A percentile compares a stretch with the other conserved stretches of the same genome.
phyloP scores from a whole-genome alignment of 176 grass and related monocot genomes.

The Oryza officinalis region DNA sequence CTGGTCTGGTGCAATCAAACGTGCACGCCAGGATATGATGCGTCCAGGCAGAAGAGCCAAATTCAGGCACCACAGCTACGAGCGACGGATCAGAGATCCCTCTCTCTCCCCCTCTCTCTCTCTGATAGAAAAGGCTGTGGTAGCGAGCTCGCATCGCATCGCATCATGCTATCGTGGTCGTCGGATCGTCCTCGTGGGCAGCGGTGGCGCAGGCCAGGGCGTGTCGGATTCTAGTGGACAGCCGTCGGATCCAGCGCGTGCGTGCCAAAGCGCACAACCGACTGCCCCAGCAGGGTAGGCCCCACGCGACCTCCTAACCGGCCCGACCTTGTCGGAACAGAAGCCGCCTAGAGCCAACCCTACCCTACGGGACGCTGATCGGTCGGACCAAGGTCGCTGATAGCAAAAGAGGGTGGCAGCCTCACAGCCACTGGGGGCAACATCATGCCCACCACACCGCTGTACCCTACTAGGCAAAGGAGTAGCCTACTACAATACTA shows the following conservation, averaged over 20 bases:
- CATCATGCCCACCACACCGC: constrained; percentile 3
- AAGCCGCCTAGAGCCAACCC: not conserved
- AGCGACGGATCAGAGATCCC: not conserved
- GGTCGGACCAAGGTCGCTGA: not conserved
- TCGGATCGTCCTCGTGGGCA: constrained; percentile 8
- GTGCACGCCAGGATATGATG: not conserved
- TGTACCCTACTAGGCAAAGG: not conserved
- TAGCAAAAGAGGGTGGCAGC: not conserved
- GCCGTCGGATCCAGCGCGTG: constrained; percentile 40
- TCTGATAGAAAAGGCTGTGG: not conserved
- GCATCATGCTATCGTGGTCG: not conserved
- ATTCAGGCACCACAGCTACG: not conserved
- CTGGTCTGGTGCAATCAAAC: not conserved
- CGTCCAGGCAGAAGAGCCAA: not conserved
- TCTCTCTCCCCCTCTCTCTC: too few relatives aligned
- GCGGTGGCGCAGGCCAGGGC: not conserved
- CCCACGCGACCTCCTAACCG: not conserved
- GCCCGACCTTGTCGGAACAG: not conserved
- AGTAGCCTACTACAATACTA: too few relatives aligned
- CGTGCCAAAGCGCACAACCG: constrained; percentile 36
- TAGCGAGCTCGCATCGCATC: not conserved
- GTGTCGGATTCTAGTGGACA: constrained; percentile 35
- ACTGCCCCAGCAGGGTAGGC: not conserved
- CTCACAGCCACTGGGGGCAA: not conserved
- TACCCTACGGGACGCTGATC: not conserved